phyloP scores from a whole-genome alignment of 441 rosid species.

The Corymbia calophylla region DNA sequence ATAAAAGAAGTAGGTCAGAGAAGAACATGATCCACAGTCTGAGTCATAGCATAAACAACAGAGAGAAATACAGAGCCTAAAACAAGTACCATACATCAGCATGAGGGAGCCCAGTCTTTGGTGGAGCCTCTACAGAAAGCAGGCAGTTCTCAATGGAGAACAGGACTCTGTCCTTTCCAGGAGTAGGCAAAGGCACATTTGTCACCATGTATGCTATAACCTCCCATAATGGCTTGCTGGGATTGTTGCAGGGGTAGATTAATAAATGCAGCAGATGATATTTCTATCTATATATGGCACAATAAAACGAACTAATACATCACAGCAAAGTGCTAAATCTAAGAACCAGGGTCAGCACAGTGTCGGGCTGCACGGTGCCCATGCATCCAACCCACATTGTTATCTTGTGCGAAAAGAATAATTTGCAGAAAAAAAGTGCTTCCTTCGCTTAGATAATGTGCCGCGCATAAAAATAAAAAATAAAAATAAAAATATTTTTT shows the following conservation, averaged over 20 bases:
- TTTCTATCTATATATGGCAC: background rate
- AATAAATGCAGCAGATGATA: slow-evolving; percentile 14
- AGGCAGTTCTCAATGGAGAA: slow-evolving; percentile 84
- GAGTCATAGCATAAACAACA: background rate
- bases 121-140: slow-evolving; percentile 92
- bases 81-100: slow-evolving; percentile 63
- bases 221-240: slow-evolving; percentile 98
- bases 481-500: background rate
- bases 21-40: background rate
- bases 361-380: background rate
- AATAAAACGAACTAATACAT: background rate
- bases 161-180: slow-evolving; percentile 88
- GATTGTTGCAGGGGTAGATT: slow-evolving; percentile 30
- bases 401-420: background rate
- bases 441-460: background rate
- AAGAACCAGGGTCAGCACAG: background rate
- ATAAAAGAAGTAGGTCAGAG: slow-evolving; percentile 1
- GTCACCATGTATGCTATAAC: slow-evolving; percentile 65
- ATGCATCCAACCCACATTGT: background rate
- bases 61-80: slow-evolving; percentile 1
- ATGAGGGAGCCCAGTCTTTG: slow-evolving; percentile 87
- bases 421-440: background rate
- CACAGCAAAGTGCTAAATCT: background rate
- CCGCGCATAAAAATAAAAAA: background rate
- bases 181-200: slow-evolving; percentile 89